Evolutionary conservation across 164 flowering plant genomes (phyloP).

Genomic region (Liquidambar formosana): DNA sequence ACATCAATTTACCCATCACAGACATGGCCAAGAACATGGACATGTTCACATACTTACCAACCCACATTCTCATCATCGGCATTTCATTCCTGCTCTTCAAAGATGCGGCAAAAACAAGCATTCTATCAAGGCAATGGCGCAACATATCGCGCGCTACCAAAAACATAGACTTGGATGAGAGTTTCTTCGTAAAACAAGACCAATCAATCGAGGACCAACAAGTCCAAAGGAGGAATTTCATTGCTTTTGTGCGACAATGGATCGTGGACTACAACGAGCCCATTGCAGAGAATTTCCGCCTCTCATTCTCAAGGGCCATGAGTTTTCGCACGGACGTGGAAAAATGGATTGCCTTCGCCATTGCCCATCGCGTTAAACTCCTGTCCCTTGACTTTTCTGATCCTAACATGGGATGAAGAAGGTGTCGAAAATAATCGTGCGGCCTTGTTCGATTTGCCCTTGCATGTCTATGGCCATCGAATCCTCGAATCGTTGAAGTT

Average conservation of each 20-base stretch:
- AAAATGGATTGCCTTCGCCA: conserved; percentile 1
- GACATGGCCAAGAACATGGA: neutral
- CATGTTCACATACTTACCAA: conserved; percentile 10
- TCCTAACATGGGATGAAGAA: conserved; percentile 9
- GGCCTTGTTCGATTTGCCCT: conserved; percentile 9
- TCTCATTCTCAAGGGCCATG: conserved; percentile 10
- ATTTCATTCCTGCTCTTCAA: conserved; percentile 35
- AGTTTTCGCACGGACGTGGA: neutral
- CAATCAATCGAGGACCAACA: neutral
- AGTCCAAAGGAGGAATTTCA: conserved; percentile 7
- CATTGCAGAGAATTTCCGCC: neutral
- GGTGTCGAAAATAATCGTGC: neutral
- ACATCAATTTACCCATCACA: neutral
- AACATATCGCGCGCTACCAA: conserved; percentile 16
- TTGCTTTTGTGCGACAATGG: conserved; percentile 11
- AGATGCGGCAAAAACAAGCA: conserved; percentile 32
- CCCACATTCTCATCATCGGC: conserved; percentile 14
- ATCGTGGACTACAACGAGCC: conserved; percentile 6
- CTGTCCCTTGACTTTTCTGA: conserved; percentile 27
- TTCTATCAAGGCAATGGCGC: conserved; percentile 28
- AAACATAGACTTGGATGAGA: conserved; percentile 29
- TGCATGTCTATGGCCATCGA: conserved; percentile 1
- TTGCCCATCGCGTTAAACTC: neutral
- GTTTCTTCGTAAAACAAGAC: conserved; percentile 9
- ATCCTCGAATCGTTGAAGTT: conserved; percentile 20